Base-by-base conservation (phyloP, 2,329 filamentous ascomycete genomes). In the Beauveria scarabaeidicola region DNA sequence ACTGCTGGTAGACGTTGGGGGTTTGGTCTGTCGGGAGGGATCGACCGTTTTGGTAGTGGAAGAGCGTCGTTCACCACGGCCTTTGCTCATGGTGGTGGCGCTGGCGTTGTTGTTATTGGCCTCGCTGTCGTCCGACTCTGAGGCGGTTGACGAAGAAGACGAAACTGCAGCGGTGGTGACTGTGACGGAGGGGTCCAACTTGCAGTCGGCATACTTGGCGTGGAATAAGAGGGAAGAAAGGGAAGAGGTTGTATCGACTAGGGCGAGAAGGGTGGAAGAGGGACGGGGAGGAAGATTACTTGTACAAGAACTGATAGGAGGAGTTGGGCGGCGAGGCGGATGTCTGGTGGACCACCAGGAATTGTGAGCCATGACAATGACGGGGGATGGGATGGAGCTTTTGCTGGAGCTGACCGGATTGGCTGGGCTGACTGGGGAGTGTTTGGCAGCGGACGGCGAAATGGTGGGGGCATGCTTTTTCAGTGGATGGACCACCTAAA, bases 161-260 rank as follows among this genome's bases (percentile, higher is more conserved):
- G 50, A 17, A 32, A 53, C 41, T 52, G 57, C 41, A 40, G 50
- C 25, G 57, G 41, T 44, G 41, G 57, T 59, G 41, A 52, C 48
- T 25, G 40, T 59, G 47, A 47, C 41, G 19, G 50, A 21, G 23
- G 27, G 11, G 50, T 53, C 57, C 21, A 38, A 61, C 36, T 57
- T 62, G 50, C 61, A 59, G n/a, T 62, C 52, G 43, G 62, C 62
- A 64, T 64, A 62, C 52, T 62, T 64, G 58, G 46, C 19, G 15
- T 11, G 55, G 11, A 57, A n/a, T 29, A 32, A 17, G 8, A 58
- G 44, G 17, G 46, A 47, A 41, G 51, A 8, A 36, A 41, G 13
- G 9, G 51, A 41, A 25, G 51, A 27, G 21, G 51, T n/a, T 52
- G 51, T 41, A 27, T 41, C n/a, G 51, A 52, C 51, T 3, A 52